Conservation (phyloP, 805 yeast genomes). For the Yamadazyma nakazawae region DNA sequence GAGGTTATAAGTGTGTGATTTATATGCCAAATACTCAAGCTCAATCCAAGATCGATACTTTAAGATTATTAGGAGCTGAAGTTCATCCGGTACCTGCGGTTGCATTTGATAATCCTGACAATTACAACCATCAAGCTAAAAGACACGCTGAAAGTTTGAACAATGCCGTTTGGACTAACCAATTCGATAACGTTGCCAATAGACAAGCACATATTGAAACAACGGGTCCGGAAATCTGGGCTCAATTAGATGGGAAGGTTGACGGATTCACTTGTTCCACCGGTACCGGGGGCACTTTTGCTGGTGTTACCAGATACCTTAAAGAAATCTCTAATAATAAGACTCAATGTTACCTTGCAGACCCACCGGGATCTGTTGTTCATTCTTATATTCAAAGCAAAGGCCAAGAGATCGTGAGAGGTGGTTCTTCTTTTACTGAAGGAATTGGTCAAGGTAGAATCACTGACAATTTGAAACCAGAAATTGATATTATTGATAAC, state of each 20-base stretch:
- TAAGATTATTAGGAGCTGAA: slow-evolving; percentile 77
- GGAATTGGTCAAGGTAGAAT: slow-evolving; percentile 96
- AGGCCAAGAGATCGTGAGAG: slow-evolving; percentile 64
- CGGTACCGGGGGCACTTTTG: slow-evolving; percentile 91
- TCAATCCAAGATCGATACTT: slow-evolving; percentile 70
- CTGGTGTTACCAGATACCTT: slow-evolving; percentile 78
- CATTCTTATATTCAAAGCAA: slow-evolving; percentile 72
- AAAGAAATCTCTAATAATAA: slow-evolving; percentile 63
- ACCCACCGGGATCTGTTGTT: slow-evolving; percentile 90
- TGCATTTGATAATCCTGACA: slow-evolving; percentile 75
- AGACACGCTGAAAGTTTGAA: slow-evolving; percentile 73
- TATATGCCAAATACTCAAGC: slow-evolving; percentile 93
- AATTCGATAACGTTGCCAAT: slow-evolving; percentile 85
- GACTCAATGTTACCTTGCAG: slow-evolving; percentile 66
- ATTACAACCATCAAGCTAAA: slow-evolving; percentile 83
- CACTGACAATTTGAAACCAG: slow-evolving; percentile 75
- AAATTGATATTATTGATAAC: slow-evolving; percentile 71
- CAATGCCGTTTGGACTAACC: slow-evolving; percentile 92
- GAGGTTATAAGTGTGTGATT: slow-evolving; percentile 80
- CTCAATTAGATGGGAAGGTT: slow-evolving; percentile 71
- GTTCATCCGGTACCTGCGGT: slow-evolving; percentile 88
- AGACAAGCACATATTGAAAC: slow-evolving; percentile 85
- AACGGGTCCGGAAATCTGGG: slow-evolving; percentile 93
- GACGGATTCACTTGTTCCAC: slow-evolving; percentile 88
- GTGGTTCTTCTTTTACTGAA: slow-evolving; percentile 88